Evolutionary conservation across 352 stramenopile species (phyloP).

Genomic region (Pythium sukuiense): DNA sequence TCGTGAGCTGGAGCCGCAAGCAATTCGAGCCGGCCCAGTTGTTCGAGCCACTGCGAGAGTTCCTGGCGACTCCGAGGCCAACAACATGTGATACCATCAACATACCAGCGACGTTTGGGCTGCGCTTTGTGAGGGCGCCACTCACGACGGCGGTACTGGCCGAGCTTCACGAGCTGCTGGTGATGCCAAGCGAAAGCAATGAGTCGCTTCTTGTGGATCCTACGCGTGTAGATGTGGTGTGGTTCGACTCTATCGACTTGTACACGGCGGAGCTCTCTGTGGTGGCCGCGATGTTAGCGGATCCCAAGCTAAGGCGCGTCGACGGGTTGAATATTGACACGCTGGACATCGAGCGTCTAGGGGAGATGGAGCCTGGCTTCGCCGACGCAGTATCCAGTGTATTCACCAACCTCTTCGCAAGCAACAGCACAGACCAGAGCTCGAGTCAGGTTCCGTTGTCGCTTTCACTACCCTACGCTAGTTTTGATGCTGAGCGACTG

Average conservation of each 20-base stretch:
- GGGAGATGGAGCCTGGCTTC: neutral
- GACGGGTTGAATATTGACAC: neutral
- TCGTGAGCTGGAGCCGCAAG: neutral
- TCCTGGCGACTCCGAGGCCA: neutral
- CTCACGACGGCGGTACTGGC: neutral
- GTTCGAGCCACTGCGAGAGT: neutral
- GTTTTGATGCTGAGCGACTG: neutral
- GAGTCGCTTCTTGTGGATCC: neutral
- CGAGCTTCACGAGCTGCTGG: neutral
- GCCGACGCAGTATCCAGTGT: neutral
- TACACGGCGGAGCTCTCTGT: neutral
- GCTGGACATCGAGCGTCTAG: neutral
- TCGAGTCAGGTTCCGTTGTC: neutral
- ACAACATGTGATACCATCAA: neutral
- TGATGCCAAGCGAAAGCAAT: neutral
- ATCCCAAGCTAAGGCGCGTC: neutral
- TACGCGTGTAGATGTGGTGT: neutral
- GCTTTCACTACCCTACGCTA: neutral
- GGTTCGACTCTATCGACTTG: neutral
- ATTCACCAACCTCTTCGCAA: neutral
- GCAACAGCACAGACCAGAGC: neutral
- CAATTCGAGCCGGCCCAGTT: neutral
- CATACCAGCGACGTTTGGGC: neutral
- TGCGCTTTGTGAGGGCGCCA: neutral
- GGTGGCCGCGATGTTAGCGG: neutral